A percentile compares a stretch with the other conserved stretches of the same genome.
Conservation (phyloP, 148 eudicot genomes). For the Fagopyrum esculentum region DNA sequence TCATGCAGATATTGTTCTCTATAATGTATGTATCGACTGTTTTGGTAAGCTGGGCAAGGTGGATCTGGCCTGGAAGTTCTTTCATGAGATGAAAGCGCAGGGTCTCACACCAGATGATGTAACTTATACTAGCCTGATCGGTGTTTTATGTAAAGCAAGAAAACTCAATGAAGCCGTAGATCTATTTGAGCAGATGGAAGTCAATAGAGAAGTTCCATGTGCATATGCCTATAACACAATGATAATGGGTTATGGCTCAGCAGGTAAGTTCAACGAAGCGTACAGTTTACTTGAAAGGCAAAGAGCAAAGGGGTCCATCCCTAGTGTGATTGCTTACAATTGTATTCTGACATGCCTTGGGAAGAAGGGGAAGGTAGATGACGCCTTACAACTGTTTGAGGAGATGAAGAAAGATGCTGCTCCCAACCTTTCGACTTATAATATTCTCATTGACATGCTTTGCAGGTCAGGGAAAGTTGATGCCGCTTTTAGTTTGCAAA, state of each 20-base stretch:
- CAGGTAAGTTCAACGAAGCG: slow-evolving; percentile 80
- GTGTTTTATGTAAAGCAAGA: slow-evolving; percentile 72
- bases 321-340: slow-evolving; percentile 86
- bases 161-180: slow-evolving; percentile 80
- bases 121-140: slow-evolving; percentile 87
- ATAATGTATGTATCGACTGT: slow-evolving; percentile 87
- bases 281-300: slow-evolving; percentile 74
- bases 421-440: slow-evolving; percentile 67
- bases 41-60: slow-evolving; percentile 95
- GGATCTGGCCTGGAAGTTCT: slow-evolving; percentile 98
- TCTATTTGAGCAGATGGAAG: slow-evolving; percentile 80
- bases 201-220: slow-evolving; percentile 70
- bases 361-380: slow-evolving; percentile 59
- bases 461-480: slow-evolving; percentile 59
- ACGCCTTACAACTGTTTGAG: slow-evolving; percentile 55
- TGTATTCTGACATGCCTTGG: slow-evolving; percentile 82
- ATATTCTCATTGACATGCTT: slow-evolving; percentile 76
- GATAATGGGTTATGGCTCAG: slow-evolving; percentile 95
- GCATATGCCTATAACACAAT: slow-evolving; percentile 96
- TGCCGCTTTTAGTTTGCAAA: slow-evolving; percentile 56
- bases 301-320: slow-evolving; percentile 72
- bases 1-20: slow-evolving; percentile 75
- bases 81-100: slow-evolving; percentile 71
- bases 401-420: slow-evolving; percentile 80
- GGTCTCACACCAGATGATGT: slow-evolving; percentile 87